phyloP scores from a whole-genome alignment of 352 stramenopile genomes.

The Phytophthora boehmeriae region DNA sequence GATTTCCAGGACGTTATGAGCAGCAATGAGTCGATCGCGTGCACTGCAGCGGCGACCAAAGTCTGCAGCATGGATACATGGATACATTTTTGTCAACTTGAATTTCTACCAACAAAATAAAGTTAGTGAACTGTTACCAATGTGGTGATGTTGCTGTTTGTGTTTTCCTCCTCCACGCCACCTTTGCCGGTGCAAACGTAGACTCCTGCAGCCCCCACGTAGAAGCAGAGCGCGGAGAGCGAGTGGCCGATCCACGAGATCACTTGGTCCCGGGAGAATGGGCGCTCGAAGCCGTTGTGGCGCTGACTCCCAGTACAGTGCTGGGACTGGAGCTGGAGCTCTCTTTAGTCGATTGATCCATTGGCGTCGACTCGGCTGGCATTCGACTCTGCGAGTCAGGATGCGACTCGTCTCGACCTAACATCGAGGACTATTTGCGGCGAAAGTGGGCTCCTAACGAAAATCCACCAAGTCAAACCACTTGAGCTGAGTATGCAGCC shows the following conservation, averaged over 20 bases:
- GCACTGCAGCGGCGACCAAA: conserved; percentile 52
- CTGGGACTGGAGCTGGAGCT: conserved; percentile 13
- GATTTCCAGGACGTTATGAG: conserved; percentile 70
- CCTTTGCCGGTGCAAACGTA: conserved; percentile 23
- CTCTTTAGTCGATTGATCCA: conserved; percentile 17
- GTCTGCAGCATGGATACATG: conserved; percentile 36
- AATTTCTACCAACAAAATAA: neutral
- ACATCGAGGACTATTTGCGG: conserved; percentile 14
- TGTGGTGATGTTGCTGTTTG: conserved; percentile 19
- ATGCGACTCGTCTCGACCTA: conserved; percentile 7
- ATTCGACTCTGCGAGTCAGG: conserved; percentile 5
- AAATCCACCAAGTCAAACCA: conserved; percentile 14
- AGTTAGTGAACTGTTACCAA: conserved; percentile 19
- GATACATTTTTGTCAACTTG: neutral
- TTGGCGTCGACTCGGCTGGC: conserved; percentile 4
- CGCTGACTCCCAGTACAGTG: conserved; percentile 48
- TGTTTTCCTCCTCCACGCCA: conserved; percentile 25
- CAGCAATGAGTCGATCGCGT: conserved; percentile 54
- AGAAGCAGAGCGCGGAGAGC: conserved; percentile 69
- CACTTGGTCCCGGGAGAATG: conserved; percentile 81
- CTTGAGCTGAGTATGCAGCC: neutral
- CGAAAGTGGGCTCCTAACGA: conserved; percentile 6
- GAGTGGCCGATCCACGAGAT: conserved; percentile 75
- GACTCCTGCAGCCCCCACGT: conserved; percentile 43
- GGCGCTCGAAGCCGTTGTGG: conserved; percentile 70